Base-by-base conservation (phyloP, 2,329 filamentous ascomycete species). In the Colletotrichum filicis region DNA sequence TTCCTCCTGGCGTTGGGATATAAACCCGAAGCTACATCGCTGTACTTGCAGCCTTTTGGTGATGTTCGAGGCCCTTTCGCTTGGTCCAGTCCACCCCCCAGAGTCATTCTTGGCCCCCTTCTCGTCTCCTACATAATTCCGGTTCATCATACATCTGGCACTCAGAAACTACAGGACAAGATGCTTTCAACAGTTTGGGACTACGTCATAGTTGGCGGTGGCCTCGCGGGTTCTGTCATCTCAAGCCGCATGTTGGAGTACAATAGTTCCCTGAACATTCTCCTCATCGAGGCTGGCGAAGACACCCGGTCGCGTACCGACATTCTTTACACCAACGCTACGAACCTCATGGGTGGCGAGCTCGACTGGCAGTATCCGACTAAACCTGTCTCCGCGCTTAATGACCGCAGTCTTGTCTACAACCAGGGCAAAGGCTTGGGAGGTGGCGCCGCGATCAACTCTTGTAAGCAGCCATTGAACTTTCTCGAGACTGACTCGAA, bases 131-230 rank as follows among this genome's bases (percentile, higher is more conserved):
- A 11, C 8, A 32, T 32, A 32, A 32, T 32, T 32, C 30, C 30
- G 30, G 2, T 32, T 11, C 30, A 32, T 14, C 14, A 37, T 37
- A 37, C 14, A 16, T 37, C 35, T 37, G 5, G 35, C 35, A 14
- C 12, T 37, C 6, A 37, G 0, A 14, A 5, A 37, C 14, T 37
- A 14, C 5, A 37, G 5, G 35, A 5, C 35, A 37, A 16, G 35
- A 37, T 37, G 35, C 12, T 69, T 4, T 42, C 52, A 22, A 57
- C 26, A 7, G 35, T 64, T 16, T 69, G 66, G 66, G 82, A 85
- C 71, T 81, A 80, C 66, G 81, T 85, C 19, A 76, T 85, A 22
- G 78, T 84, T 12, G 83, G 82, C 3, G 83, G 80, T 12, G 83
- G 82, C 26, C 78, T 83, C 1, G 76, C 79, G 5, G 83, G 83